Evolutionary conservation across 2,329 filamentous ascomycete species (phyloP), one percentile per base, ranked within the genome.

Genomic region (Penicillium glabrum): DNA sequence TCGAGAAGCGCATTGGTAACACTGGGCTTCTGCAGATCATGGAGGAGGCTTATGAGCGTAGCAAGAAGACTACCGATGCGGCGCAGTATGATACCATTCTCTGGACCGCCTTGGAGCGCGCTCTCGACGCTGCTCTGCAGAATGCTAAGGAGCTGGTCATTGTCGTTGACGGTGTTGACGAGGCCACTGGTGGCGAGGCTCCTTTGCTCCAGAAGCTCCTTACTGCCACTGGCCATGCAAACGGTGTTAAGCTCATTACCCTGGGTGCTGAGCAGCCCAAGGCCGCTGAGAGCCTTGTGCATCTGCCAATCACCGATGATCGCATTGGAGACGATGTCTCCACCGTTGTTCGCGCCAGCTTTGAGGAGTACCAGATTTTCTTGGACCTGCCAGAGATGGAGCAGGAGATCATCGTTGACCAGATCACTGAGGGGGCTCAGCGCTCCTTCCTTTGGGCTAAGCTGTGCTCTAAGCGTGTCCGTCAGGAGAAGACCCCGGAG

Each of bases 381-480:
- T 46, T 29, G 1, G 41, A 55, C 3, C 57, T 76, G 56, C 53
- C 66, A 6, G 67, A 73, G 37, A 56, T 69, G 6, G 68, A 74
- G 35, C 71, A 70, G 45, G 75, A 77, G 48, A 65, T 66, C 1
- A 54, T 67, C 0, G 61, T 75, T 21, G 67, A 67, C n/a, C 65
- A 65, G 2, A 66, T 78, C 35, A 61, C 68, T 2, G 64, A 73
- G 29, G 71, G 68, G 10, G 66, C 75, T 6, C 63, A 69, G 10
- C 70, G 73, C 9, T 76, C 74, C 6, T 76, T 77, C 55, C 67
- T 77, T 0, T 75, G 72, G 70, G 75, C 72, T 4, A 77, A 75
- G 58, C 65, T 77, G 7, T 69, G 67, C 9, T 53, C 69, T 1
- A 73, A 72, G 59, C 63, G 61, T 16, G 58, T 70, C 27, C 65